These are phyloP conservation scores for Xylariales sp. DNA, from an alignment of 2,329 filamentous ascomycete species.

Conservation along the genomic window DNA sequence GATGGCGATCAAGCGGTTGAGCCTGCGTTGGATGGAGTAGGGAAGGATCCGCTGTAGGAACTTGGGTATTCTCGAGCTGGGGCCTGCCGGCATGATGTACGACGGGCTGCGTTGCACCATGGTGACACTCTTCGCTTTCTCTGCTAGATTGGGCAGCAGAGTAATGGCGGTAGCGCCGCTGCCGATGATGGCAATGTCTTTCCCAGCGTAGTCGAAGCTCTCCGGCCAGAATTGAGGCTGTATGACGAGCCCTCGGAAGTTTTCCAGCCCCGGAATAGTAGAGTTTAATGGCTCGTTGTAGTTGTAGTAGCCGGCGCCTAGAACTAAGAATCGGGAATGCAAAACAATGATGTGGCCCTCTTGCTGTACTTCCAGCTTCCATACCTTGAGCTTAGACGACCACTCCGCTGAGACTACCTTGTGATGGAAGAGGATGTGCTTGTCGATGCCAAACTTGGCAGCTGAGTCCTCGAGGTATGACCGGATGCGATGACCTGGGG, in stretches of 20 bases:
- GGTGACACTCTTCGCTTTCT: slow-evolving; percentile 61
- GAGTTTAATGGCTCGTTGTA: slow-evolving; percentile 59
- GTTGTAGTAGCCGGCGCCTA: slow-evolving; percentile 66
- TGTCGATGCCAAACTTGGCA: slow-evolving; percentile 42
- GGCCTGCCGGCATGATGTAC: slow-evolving; percentile 44
- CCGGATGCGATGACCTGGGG: slow-evolving; percentile 35
- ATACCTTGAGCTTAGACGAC: slow-evolving; percentile 47
- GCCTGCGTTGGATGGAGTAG: slow-evolving; percentile 42
- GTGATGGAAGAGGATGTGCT: slow-evolving; percentile 48
- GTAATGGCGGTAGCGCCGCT: slow-evolving; percentile 77
- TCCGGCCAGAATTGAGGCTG: slow-evolving; percentile 72
- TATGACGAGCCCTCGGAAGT: slow-evolving; percentile 52
- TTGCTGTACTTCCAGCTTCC: slow-evolving; percentile 29
- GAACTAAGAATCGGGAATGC: slow-evolving; percentile 50
- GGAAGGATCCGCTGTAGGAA: background rate
- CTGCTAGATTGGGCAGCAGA: slow-evolving; percentile 63
- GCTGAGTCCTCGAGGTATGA: slow-evolving; percentile 49
- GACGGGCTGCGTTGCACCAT: slow-evolving; percentile 77
- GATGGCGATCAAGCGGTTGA: slow-evolving; percentile 40
- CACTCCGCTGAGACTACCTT: slow-evolving; percentile 47
- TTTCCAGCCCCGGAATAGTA: slow-evolving; percentile 61
- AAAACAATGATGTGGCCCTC: slow-evolving; percentile 1
- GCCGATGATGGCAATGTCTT: slow-evolving; percentile 69
- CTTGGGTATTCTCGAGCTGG: no score
- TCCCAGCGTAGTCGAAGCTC: slow-evolving; percentile 59